Conservation (phyloP, 2,329 filamentous ascomycete species). For the Colletotrichum spinosum region DNA sequence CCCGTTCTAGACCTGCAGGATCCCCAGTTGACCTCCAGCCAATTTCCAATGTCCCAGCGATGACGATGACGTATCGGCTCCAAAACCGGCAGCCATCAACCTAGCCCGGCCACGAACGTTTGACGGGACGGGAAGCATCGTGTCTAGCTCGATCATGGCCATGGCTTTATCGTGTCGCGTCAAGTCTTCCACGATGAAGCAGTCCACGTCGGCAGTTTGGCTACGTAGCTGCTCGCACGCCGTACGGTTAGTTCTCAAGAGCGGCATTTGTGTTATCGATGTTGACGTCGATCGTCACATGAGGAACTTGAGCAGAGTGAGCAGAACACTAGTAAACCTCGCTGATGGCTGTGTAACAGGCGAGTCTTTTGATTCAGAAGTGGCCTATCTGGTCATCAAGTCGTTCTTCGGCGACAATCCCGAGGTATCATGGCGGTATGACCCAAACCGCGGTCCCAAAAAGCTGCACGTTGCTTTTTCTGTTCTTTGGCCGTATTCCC, state of each 20-base stretch:
- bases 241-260: no score
- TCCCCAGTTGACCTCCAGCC: not conserved
- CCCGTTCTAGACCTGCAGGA: conserved; percentile 9
- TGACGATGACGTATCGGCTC: conserved; percentile 1
- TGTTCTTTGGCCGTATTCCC: conserved; percentile 44
- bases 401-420: conserved; percentile 25
- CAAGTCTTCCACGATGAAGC: no score
- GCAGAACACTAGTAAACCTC: not conserved
- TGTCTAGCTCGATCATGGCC: conserved; percentile 5
- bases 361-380: conserved; percentile 33
- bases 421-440: conserved; percentile 33
- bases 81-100: conserved; percentile 3
- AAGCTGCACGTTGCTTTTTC: conserved; percentile 23
- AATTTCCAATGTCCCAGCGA: conserved; percentile 1
- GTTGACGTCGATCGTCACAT: no score
- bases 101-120: not conserved
- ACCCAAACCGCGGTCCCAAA: conserved; percentile 26
- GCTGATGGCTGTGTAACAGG: conserved; percentile 35
- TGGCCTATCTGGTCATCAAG: conserved; percentile 31
- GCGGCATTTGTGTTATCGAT: no score
- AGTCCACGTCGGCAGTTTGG: no score
- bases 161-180: conserved; percentile 4
- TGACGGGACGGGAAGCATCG: conserved; percentile 11
- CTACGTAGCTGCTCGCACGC: no score
- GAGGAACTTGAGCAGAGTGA: not conserved